phyloP scores from a whole-genome alignment of 2,329 filamentous ascomycete genomes.

The Pyrenochaeta sp. region DNA sequence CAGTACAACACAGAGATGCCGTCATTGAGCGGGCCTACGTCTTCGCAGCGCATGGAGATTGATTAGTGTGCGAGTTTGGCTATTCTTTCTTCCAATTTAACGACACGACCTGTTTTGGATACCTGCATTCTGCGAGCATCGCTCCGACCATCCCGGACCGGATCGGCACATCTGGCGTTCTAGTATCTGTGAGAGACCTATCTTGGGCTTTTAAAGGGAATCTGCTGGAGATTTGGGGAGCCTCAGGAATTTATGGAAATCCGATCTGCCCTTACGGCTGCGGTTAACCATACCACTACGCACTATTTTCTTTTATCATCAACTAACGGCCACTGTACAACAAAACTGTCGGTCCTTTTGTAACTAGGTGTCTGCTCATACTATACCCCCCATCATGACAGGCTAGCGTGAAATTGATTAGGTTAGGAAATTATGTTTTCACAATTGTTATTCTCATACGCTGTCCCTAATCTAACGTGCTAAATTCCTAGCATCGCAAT shows the following conservation, averaged over 20 bases:
- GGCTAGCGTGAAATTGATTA: constrained; percentile 23
- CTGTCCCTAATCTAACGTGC: no score
- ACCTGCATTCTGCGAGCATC: constrained; percentile 40
- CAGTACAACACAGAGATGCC: constrained; percentile 60
- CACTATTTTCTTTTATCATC: constrained; percentile 11
- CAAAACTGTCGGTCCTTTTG: constrained; percentile 22
- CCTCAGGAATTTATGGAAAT: background rate
- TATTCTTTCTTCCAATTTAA: constrained; percentile 19
- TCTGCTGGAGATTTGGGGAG: constrained; percentile 8
- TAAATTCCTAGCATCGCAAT: no score
- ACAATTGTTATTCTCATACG: no score
- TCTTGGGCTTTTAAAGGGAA: constrained; percentile 4
- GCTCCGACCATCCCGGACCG: constrained; percentile 33
- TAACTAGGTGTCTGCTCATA: constrained; percentile 11
- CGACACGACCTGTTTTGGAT: constrained; percentile 31
- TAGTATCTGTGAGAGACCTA: constrained; percentile 22
- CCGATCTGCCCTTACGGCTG: background rate
- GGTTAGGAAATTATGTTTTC: background rate
- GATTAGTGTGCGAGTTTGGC: constrained; percentile 31
- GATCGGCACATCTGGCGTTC: constrained; percentile 36
- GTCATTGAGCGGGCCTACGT: constrained; percentile 55
- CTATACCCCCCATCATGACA: constrained; percentile 31
- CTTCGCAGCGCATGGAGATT: constrained; percentile 55
- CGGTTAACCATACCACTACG: constrained; percentile 9
- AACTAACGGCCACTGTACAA: constrained; percentile 23